Evolutionary conservation across 2,329 filamentous ascomycete species (phyloP).

Genomic region (Cadophora luteo-olivacea): DNA sequence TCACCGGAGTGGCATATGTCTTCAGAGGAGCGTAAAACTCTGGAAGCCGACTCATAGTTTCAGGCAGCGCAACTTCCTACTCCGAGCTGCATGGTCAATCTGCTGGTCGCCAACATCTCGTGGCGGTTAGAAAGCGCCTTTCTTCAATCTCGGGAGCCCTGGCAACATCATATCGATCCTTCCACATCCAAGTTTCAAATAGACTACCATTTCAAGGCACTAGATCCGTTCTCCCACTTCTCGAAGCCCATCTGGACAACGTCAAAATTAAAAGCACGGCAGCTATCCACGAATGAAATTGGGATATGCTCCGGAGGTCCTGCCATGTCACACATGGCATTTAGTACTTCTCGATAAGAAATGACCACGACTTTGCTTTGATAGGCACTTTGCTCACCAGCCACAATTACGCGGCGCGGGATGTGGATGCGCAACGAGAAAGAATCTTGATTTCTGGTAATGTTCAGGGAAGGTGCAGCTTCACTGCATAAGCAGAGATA

Average conservation of each 20-base stretch:
- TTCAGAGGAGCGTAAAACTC: neutral
- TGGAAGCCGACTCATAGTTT: neutral
- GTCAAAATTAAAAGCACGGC: neutral
- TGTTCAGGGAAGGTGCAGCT: conserved; percentile 10
- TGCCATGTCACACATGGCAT: too few species aligned
- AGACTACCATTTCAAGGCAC: conserved; percentile 10
- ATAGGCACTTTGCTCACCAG: conserved; percentile 2
- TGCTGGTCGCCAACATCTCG: neutral
- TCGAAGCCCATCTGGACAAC: neutral
- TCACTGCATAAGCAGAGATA: neutral
- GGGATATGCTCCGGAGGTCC: neutral
- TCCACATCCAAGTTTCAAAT: neutral
- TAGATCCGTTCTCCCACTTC: neutral
- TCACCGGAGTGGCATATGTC: neutral
- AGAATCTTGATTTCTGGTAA: conserved; percentile 4
- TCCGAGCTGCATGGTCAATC: conserved; percentile 11
- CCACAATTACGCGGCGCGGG: neutral
- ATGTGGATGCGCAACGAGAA: neutral
- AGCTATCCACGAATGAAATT: neutral
- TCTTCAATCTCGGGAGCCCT: neutral
- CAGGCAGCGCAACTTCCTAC: neutral
- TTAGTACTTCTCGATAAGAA: conserved; percentile 10
- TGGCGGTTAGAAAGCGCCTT: neutral
- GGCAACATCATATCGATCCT: neutral
- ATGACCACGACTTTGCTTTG: neutral